Percentiles rank a stretch among this genome's conserved stretches.
Evolutionary conservation across 768 basidiomycete species (phyloP).

Genomic region (Lactarius sp.): DNA sequence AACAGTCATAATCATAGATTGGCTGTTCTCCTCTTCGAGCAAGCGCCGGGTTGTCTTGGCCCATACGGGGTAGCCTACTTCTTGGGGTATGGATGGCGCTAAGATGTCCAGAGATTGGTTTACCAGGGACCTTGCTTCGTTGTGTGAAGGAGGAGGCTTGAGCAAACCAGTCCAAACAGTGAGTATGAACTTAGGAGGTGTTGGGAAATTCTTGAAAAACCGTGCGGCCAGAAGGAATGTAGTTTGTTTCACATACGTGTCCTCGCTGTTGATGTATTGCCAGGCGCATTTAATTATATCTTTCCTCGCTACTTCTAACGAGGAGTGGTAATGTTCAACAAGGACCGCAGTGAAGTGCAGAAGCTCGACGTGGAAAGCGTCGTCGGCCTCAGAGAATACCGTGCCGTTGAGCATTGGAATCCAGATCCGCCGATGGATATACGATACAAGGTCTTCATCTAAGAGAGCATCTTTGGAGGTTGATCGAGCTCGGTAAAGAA

Average conservation of each 20-base stretch:
- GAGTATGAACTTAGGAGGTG: constrained; percentile 86
- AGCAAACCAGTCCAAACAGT: constrained; percentile 89
- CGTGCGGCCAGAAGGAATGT: constrained; percentile 86
- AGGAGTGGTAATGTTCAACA: constrained; percentile 75
- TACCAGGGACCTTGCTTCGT: constrained; percentile 70
- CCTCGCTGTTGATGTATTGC: constrained; percentile 81
- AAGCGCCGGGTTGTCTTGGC: constrained; percentile 80
- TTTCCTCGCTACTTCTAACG: constrained; percentile 80
- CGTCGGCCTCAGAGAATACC: constrained; percentile 58
- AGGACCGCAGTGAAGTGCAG: constrained; percentile 85
- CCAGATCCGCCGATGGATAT: constrained; percentile 77
- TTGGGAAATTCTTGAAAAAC: constrained; percentile 86
- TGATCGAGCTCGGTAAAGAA: constrained; percentile 67
- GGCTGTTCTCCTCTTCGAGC: constrained; percentile 80
- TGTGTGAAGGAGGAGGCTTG: constrained; percentile 56
- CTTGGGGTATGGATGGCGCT: constrained; percentile 70
- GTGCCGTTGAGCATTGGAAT: constrained; percentile 58
- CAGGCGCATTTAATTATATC: constrained; percentile 93
- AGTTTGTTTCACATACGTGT: constrained; percentile 88
- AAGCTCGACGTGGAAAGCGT: constrained; percentile 86
- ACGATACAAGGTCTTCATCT: constrained; percentile 63
- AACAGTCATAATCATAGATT: constrained; percentile 67
- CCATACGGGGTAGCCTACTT: constrained; percentile 69
- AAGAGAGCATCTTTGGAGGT: constrained; percentile 55
- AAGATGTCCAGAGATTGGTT: constrained; percentile 85